Evolutionary conservation across 2,329 filamentous ascomycete species (phyloP).

Genomic region (Fusarium agapanthi): DNA sequence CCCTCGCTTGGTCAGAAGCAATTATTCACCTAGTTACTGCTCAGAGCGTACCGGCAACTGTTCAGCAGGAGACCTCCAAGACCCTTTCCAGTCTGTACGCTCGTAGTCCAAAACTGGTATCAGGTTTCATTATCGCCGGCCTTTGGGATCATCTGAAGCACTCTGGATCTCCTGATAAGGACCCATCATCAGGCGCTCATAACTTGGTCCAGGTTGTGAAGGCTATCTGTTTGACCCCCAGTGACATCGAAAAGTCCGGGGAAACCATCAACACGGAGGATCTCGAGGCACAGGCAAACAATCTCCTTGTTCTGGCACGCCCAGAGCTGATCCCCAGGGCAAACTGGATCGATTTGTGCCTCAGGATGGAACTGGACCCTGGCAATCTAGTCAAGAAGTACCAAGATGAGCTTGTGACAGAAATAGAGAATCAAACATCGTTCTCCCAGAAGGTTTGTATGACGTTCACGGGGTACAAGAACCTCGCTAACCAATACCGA

Average conservation of each 20-base stretch:
- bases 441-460: slow-evolving; percentile 62
- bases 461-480: neutral
- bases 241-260: slow-evolving; percentile 57
- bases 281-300: slow-evolving; percentile 76
- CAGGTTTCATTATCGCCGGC: slow-evolving; percentile 71
- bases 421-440: slow-evolving; percentile 65
- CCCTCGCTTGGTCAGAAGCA: slow-evolving; percentile 81
- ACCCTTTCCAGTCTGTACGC: slow-evolving; percentile 73
- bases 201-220: slow-evolving; percentile 70
- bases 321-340: slow-evolving; percentile 78
- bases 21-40: slow-evolving; percentile 82
- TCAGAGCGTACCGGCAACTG: slow-evolving; percentile 64
- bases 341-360: slow-evolving; percentile 89
- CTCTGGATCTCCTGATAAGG: slow-evolving; percentile 77
- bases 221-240: slow-evolving; percentile 69
- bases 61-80: slow-evolving; percentile 70
- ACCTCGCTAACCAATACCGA: slow-evolving; percentile 11
- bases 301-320: slow-evolving; percentile 80
- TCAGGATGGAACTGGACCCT: slow-evolving; percentile 83
- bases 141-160: slow-evolving; percentile 83
- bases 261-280: slow-evolving; percentile 55
- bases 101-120: slow-evolving; percentile 65
- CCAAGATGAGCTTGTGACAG: slow-evolving; percentile 70
- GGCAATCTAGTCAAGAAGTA: slow-evolving; percentile 76
- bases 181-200: slow-evolving; percentile 72